Evolutionary conservation across 352 stramenopile genomes (phyloP).

Genomic region (Globisporangium spinosum): DNA sequence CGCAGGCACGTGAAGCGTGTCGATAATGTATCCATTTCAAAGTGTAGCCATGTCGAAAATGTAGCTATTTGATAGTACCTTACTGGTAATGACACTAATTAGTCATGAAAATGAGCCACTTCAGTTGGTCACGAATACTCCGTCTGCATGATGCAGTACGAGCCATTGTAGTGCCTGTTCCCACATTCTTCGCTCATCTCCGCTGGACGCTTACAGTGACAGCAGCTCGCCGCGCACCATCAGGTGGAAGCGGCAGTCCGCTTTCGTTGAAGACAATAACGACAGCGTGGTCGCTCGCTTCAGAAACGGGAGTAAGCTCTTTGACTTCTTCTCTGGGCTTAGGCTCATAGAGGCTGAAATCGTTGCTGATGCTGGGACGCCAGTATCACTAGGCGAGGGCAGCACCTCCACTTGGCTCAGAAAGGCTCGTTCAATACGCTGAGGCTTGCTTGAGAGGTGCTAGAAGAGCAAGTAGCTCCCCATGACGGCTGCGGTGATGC

Average conservation of each 20-base stretch:
- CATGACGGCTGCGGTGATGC: conserved; percentile 30
- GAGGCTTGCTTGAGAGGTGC: conserved; percentile 21
- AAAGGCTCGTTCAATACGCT: conserved; percentile 36
- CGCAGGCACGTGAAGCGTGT: neutral
- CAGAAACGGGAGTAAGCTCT: neutral
- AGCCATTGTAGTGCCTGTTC: conserved; percentile 44
- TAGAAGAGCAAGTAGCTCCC: conserved; percentile 43
- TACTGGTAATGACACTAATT: neutral
- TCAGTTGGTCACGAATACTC: conserved; percentile 5
- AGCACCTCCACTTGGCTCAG: conserved; percentile 35
- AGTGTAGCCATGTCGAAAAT: neutral
- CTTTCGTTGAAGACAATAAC: conserved; percentile 4
- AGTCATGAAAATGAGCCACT: neutral
- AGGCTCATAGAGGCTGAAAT: neutral
- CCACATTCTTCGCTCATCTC: conserved; percentile 30
- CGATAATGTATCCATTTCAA: neutral
- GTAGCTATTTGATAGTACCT: neutral
- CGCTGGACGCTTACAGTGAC: conserved; percentile 29
- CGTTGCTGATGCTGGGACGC: neutral
- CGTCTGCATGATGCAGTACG: conserved; percentile 16
- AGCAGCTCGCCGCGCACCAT: conserved; percentile 39
- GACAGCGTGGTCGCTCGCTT: conserved; percentile 19
- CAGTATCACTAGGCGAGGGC: neutral
- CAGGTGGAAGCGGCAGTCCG: conserved; percentile 27
- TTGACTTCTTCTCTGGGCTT: conserved; percentile 4